Conservation (phyloP, 176 grass and related monocot genomes). For the Oryza officinalis region DNA sequence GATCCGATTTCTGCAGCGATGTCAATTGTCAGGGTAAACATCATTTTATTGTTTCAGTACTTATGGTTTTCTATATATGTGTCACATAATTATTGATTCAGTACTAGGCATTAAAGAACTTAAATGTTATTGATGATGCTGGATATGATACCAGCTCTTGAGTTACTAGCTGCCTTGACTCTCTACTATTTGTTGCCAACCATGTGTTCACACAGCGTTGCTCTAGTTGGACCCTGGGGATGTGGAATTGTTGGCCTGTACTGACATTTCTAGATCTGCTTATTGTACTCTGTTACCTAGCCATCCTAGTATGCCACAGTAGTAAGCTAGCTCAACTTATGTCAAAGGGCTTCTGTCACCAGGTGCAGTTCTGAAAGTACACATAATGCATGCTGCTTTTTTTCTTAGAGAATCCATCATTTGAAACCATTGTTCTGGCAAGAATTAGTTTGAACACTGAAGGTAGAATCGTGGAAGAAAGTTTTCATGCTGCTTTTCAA, state of each 20-base stretch:
- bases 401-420: not conserved
- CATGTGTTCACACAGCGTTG: not conserved
- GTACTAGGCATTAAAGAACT: not conserved
- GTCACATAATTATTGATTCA: not conserved
- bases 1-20: constrained; percentile 97
- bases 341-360: constrained; percentile 1
- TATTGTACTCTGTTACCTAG: not conserved
- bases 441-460: not conserved
- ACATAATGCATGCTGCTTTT: not conserved
- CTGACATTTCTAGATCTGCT: not conserved
- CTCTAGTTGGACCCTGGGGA: not conserved
- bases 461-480: constrained; percentile 11
- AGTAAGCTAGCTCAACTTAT: not conserved
- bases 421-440: constrained; percentile 6
- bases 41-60: constrained; percentile 16
- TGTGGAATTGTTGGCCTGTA: not conserved
- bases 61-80: constrained; percentile 19
- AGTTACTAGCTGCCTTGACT: not conserved
- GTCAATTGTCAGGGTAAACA: constrained; percentile 82
- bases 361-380: constrained; percentile 9
- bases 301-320: not conserved
- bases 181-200: not conserved
- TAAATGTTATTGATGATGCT: constrained; percentile 29
- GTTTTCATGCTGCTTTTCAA: constrained; percentile 6
- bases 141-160: constrained; percentile 2